Base-by-base conservation (phyloP, 306 rosid species). In the Sesbania bispinosa region DNA sequence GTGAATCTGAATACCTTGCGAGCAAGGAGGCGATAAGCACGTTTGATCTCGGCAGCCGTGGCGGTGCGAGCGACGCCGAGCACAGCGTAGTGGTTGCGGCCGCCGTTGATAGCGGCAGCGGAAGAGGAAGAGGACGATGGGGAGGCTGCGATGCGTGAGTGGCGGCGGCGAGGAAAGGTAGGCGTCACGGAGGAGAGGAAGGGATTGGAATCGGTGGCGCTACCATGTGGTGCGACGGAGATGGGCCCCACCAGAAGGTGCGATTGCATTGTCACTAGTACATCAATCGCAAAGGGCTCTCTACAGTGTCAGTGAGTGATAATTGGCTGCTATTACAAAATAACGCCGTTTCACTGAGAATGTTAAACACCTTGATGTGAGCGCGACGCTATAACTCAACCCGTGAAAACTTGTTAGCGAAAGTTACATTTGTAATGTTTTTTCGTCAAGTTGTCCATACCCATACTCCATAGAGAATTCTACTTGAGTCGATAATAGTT, bases 21-120 rank as follows among this genome's bases (percentile, higher is more conserved):
- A 72, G 98, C 98, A 54, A 93, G 98, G 20, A 88, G 90, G 68
- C 97, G 97, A 79, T 84, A 90, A 48, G 98, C 94, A 62, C 81
- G 89, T 87, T 89, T 90, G 87, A 93, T 85, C 39, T 88, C 94
- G 14, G 80, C 53, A 26, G 74, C 51, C 29, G 92, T 18, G 62
- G 98, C 97, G 41, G 76, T 54, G 54, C 51, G 86, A 2, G 85
- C 7, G 67, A 93, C 79, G 53, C 96, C 94, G 63, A 93, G 80
- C 1, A 93, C 84, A 26, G 79, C 61, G 83, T 93, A 90, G 81
- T 85, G 90, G 69, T 79, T 85, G 74, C 61, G 88, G n/a, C 81
- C 68, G 54, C 78, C 78, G 66, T 82, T 74, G 62, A 74, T 39
- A 16, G 86, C 80, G 0, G 86, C 71, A 1, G 80, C 9, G 18